Evolutionary conservation across 108 stramenopile species (phyloP).

Genomic region (Skeletonema marinoi): DNA sequence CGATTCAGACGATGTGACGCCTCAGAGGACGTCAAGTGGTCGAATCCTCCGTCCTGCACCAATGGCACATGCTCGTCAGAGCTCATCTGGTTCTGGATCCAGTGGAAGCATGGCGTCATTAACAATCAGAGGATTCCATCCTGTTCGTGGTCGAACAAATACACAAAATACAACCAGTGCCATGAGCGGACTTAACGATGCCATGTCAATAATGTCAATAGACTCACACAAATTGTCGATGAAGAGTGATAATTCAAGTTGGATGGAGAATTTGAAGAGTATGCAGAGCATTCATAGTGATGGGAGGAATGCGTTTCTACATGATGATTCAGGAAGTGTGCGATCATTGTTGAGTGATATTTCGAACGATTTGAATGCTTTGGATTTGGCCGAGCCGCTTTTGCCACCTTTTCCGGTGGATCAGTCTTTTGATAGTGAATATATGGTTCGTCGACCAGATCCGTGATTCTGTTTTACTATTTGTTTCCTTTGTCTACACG

Average conservation of each 20-base stretch:
- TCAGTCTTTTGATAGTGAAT: constrained; percentile 15
- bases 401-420: constrained; percentile 33
- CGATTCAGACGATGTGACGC: constrained; percentile 3
- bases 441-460: background rate
- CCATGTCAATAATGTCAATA: constrained; percentile 50
- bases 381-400: constrained; percentile 47
- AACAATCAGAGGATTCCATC: constrained; percentile 29
- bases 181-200: constrained; percentile 36
- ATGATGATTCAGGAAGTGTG: constrained; percentile 33
- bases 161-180: constrained; percentile 11
- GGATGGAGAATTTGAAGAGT: constrained; percentile 43
- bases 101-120: constrained; percentile 26
- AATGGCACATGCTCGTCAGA: background rate
- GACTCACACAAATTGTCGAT: constrained; percentile 25
- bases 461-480: background rate
- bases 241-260: constrained; percentile 14
- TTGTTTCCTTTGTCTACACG: background rate
- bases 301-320: constrained; percentile 29
- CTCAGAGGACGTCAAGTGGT: constrained; percentile 12
- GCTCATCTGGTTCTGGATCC: constrained; percentile 31
- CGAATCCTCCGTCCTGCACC: constrained; percentile 13
- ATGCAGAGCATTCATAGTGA: constrained; percentile 38
- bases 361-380: constrained; percentile 45
- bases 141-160: constrained; percentile 25
- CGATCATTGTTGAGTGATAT: constrained; percentile 38